phyloP scores from a whole-genome alignment of 2,329 filamentous ascomycete genomes.

The Cryphonectria radicalis region DNA sequence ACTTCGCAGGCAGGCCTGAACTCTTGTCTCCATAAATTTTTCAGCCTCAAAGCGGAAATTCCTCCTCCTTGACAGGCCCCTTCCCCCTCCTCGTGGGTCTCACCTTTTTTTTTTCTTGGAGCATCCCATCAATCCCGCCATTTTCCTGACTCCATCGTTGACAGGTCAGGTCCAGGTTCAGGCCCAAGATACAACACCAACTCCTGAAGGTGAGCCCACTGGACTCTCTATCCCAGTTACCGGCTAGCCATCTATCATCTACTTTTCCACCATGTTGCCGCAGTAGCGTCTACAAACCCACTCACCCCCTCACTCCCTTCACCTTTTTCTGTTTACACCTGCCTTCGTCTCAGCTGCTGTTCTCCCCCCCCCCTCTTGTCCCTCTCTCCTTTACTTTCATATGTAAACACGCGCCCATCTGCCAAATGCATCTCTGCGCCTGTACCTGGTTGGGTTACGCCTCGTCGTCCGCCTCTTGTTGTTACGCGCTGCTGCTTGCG shows the following conservation, averaged over 20 bases:
- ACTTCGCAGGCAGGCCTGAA: not conserved
- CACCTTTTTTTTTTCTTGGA: not conserved
- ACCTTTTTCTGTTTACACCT: conserved; percentile 28
- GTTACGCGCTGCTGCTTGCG: conserved; percentile 12
- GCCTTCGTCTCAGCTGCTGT: conserved; percentile 2
- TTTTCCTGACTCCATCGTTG: conserved; percentile 24
- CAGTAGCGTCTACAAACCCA: conserved; percentile 16
- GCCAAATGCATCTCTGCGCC: conserved; percentile 8
- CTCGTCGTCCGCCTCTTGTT: conserved; percentile 14
- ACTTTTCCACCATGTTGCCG: conserved; percentile 23
- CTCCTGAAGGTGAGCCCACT: conserved; percentile 26
- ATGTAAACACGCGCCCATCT: conserved; percentile 10
- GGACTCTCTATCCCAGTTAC: conserved; percentile 26
- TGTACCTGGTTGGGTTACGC: conserved; percentile 5
- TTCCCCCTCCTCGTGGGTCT: conserved; percentile 24
- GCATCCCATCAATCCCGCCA: conserved; percentile 9
- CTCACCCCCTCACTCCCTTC: conserved; percentile 16
- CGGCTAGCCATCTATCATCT: conserved; percentile 28
- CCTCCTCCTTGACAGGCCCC: conserved; percentile 7
- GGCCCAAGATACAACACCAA: not conserved
- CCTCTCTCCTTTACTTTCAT: not conserved
- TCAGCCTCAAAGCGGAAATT: conserved; percentile 22
- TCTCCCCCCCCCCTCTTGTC: not conserved
- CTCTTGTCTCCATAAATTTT: conserved; percentile 27
- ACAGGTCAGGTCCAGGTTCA: conserved; percentile 1